Evolutionary conservation across 257 asterid genomes (phyloP).

Genomic region (Orobanche coerulescens): DNA sequence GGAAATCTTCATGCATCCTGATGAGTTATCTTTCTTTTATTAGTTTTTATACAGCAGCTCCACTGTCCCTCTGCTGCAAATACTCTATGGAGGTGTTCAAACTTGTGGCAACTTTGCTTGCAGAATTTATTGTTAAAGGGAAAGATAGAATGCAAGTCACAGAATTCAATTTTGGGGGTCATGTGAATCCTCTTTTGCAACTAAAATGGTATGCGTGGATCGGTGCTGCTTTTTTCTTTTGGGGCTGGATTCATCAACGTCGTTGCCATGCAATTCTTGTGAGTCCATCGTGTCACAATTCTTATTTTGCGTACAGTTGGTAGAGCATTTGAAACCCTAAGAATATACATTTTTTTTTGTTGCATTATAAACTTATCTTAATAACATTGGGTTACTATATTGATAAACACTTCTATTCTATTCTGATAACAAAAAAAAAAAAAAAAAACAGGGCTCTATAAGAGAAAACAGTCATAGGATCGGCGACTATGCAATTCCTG

Average conservation of each 20-base stretch:
- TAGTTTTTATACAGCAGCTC: conserved; percentile 83
- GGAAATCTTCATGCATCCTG: background rate
- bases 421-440: no score
- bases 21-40: conserved; percentile 26
- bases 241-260: conserved; percentile 84
- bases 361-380: no score
- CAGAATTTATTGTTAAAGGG: conserved; percentile 56
- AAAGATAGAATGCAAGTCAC: conserved; percentile 44
- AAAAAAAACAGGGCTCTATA: conserved; percentile 56
- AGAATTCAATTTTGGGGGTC: conserved; percentile 43
- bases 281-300: conserved; percentile 25
- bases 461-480: conserved; percentile 38
- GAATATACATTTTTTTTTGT: no score
- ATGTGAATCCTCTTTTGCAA: conserved; percentile 47
- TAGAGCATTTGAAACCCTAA: no score
- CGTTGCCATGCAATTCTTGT: conserved; percentile 80
- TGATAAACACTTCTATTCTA: no score
- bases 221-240: conserved; percentile 57
- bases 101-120: conserved; percentile 30
- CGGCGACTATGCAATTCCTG: conserved; percentile 50
- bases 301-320: no score
- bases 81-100: conserved; percentile 49
- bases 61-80: conserved; percentile 73
- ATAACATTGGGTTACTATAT: no score
- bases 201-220: conserved; percentile 71